Conservation (phyloP, 208 protist genomes). For the Leishmania braziliensis region DNA sequence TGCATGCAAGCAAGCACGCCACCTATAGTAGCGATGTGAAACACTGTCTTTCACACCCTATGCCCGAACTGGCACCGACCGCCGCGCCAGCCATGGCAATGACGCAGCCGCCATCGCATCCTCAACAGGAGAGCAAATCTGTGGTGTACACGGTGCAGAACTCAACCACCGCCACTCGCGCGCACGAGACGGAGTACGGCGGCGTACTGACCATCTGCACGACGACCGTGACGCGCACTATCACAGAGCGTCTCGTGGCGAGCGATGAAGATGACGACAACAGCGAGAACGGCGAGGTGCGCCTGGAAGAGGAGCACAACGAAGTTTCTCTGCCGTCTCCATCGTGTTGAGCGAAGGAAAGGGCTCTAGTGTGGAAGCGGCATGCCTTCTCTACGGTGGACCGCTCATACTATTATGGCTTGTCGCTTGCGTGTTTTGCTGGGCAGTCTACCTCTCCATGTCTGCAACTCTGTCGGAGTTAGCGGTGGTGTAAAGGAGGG, state of each 20-base stretch:
- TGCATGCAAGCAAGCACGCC: neutral
- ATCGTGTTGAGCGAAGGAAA: neutral
- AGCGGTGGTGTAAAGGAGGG: neutral
- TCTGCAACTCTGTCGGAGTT: neutral
- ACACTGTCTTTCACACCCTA: neutral
- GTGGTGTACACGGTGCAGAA: slow-evolving; percentile 51
- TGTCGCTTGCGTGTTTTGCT: neutral
- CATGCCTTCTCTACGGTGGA: neutral
- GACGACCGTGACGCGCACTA: slow-evolving; percentile 64
- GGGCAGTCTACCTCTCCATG: neutral
- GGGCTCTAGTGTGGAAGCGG: neutral
- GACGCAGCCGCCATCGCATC: neutral
- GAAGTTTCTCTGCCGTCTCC: neutral
- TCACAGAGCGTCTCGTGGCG: slow-evolving; percentile 62
- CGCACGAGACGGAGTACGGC: slow-evolving; percentile 60
- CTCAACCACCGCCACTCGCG: slow-evolving; percentile 44
- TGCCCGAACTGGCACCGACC: neutral
- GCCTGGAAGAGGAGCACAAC: neutral
- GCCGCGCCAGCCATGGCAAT: neutral
- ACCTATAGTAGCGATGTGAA: neutral
- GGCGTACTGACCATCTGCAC: slow-evolving; percentile 66
- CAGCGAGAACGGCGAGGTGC: slow-evolving; percentile 38
- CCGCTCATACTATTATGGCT: neutral
- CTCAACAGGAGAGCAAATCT: neutral
- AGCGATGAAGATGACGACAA: slow-evolving; percentile 61